These are phyloP conservation scores for Spergularia bocconei DNA, from an alignment of 148 eudicot species.

Conservation along the genomic window DNA sequence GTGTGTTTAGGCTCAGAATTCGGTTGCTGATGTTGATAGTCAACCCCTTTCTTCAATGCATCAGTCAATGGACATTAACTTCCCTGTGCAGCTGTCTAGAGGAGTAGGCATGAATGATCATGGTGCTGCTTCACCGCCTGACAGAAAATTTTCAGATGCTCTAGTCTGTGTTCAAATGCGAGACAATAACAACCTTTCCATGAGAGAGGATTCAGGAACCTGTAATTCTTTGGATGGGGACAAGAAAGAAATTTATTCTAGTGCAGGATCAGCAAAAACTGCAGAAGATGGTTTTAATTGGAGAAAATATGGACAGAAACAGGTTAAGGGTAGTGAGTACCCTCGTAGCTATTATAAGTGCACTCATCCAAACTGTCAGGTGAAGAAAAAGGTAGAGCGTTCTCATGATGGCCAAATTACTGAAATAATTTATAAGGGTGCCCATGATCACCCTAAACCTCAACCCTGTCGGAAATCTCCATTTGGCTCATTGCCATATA, in stretches of 20 bases:
- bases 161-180: conserved; percentile 24
- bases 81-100: conserved; percentile 27
- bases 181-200: conserved; percentile 21
- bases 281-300: conserved; percentile 81
- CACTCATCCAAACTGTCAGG: conserved; percentile 57
- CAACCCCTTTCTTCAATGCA: conserved; percentile 24
- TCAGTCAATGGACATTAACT: conserved; percentile 23
- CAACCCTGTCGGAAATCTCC: conserved; percentile 44
- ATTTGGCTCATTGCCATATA: conserved; percentile 27
- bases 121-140: conserved; percentile 29
- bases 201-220: conserved; percentile 24
- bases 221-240: conserved; percentile 24
- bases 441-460: conserved; percentile 62
- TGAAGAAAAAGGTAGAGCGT: conserved; percentile 70
- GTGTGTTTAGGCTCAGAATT: conserved; percentile 21
- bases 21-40: conserved; percentile 19
- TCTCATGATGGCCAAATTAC: conserved; percentile 69
- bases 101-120: conserved; percentile 22
- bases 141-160: conserved; percentile 21
- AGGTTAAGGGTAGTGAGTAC: conserved; percentile 77
- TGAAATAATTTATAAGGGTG: conserved; percentile 65
- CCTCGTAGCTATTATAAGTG: conserved; percentile 86
- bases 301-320: conserved; percentile 93
- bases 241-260: conserved; percentile 30
- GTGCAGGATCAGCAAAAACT: conserved; percentile 28